Percentiles rank a stretch among this genome's conserved stretches.
Evolutionary conservation across 257 asterid species (phyloP).

Genomic region (Primulina eburnea): DNA sequence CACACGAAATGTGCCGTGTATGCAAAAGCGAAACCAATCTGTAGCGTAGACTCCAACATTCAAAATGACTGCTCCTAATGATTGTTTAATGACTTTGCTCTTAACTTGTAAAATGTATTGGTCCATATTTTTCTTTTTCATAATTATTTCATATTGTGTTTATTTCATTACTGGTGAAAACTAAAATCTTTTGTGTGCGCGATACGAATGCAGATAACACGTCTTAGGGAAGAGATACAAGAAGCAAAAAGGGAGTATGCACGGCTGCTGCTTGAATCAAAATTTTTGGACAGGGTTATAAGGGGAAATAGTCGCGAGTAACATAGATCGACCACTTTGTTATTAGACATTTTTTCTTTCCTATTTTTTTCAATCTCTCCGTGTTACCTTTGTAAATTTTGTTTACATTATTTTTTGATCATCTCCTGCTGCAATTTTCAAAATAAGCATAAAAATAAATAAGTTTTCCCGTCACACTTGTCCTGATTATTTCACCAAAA

Average conservation of each 20-base stretch:
- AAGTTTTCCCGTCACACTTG: no score
- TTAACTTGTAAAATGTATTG: background rate
- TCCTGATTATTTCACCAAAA: no score
- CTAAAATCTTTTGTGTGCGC: background rate
- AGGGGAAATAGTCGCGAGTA: constrained; percentile 20
- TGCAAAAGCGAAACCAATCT: background rate
- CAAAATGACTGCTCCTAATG: background rate
- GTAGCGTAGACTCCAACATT: background rate
- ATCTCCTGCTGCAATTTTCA: background rate
- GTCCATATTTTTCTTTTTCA: background rate
- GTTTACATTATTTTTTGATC: background rate
- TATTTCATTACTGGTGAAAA: background rate
- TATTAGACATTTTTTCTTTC: background rate
- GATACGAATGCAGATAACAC: constrained; percentile 37
- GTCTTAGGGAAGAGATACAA: constrained; percentile 35
- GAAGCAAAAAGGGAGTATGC: constrained; percentile 39
- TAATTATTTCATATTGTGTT: background rate
- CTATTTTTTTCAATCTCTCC: background rate
- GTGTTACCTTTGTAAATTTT: background rate
- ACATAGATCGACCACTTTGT: constrained; percentile 6
- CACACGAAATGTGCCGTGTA: no score
- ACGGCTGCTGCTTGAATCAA: constrained; percentile 43
- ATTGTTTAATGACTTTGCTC: no score
- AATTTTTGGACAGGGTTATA: constrained; percentile 42
- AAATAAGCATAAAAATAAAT: background rate